A percentile compares a stretch with the other conserved stretches of the same genome.
Evolutionary conservation across 2,329 filamentous ascomycete species (phyloP).

Genomic region (Zopfia rhizophila): DNA sequence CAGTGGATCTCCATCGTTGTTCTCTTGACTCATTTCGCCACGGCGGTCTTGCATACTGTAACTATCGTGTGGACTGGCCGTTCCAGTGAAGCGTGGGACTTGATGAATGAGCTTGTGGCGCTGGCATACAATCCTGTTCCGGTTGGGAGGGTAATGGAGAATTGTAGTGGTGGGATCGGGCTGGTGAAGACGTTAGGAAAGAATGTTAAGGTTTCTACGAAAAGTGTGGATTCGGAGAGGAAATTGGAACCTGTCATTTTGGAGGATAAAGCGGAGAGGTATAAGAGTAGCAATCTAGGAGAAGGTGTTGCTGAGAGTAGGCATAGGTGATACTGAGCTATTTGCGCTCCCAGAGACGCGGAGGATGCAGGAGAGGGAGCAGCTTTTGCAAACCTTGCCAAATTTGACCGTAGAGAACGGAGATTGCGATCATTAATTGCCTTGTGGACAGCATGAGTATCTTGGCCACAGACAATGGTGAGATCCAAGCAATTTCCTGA

Average conservation of each 20-base stretch:
- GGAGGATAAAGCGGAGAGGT: too few relatives aligned
- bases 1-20: slow-evolving; percentile 1
- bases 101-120: slow-evolving; percentile 6
- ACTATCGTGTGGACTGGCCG: not conserved
- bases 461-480: slow-evolving; percentile 21
- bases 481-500: slow-evolving; percentile 28
- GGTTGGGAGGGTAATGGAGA: not conserved
- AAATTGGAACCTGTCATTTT: too few relatives aligned
- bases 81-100: slow-evolving; percentile 8
- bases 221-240: too few relatives aligned
- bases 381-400: too few relatives aligned
- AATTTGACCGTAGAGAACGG: too few relatives aligned
- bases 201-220: slow-evolving; percentile 4
- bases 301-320: too few relatives aligned
- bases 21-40: slow-evolving; percentile 1
- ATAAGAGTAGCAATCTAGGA: too few relatives aligned
- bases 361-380: too few relatives aligned
- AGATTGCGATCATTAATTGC: too few relatives aligned
- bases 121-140: slow-evolving; percentile 6
- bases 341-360: too few relatives aligned
- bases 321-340: too few relatives aligned
- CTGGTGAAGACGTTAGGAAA: slow-evolving; percentile 3
- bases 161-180: slow-evolving; percentile 8
- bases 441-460: slow-evolving; percentile 32
- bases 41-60: slow-evolving; percentile 5